These are phyloP conservation scores for Ceratobasidium sp. DNA, from an alignment of 1,284 basidiomycete genomes.

Conservation along the genomic window DNA sequence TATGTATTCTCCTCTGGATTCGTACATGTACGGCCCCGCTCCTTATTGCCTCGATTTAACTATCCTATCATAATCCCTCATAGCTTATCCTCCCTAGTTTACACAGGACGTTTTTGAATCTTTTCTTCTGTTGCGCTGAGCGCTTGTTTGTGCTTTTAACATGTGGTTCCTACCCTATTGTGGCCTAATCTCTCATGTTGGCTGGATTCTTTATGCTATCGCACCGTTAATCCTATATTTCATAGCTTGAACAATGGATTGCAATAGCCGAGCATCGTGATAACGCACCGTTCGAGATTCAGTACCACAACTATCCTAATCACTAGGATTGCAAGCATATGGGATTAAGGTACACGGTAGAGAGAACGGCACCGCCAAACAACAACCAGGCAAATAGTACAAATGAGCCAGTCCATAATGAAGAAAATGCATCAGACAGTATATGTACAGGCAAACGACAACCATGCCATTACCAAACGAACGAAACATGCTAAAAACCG, in stretches of 20 bases:
- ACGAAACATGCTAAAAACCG: background rate
- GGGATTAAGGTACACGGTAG: background rate
- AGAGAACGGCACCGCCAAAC: background rate
- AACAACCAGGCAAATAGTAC: background rate
- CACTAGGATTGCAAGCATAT: background rate
- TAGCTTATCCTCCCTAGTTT: background rate
- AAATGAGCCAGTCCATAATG: background rate
- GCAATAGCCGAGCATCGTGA: too few species aligned
- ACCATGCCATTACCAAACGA: background rate
- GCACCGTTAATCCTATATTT: slow-evolving; percentile 26
- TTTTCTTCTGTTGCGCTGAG: slow-evolving; percentile 27
- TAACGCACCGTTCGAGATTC: too few species aligned
- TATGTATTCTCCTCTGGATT: slow-evolving; percentile 14
- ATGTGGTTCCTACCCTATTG: slow-evolving; percentile 31
- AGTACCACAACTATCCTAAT: too few species aligned
- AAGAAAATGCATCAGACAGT: background rate
- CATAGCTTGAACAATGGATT: background rate
- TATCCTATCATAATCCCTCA: background rate
- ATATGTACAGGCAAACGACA: slow-evolving; percentile 1
- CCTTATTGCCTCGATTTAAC: background rate
- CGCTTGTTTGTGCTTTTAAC: slow-evolving; percentile 37
- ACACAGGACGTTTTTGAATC: slow-evolving; percentile 1
- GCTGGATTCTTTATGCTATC: slow-evolving; percentile 31
- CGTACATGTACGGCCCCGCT: background rate
- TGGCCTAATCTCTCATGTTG: slow-evolving; percentile 21